Conservation (phyloP, 257 asterid species). For the Paraleonurus japonicus region DNA sequence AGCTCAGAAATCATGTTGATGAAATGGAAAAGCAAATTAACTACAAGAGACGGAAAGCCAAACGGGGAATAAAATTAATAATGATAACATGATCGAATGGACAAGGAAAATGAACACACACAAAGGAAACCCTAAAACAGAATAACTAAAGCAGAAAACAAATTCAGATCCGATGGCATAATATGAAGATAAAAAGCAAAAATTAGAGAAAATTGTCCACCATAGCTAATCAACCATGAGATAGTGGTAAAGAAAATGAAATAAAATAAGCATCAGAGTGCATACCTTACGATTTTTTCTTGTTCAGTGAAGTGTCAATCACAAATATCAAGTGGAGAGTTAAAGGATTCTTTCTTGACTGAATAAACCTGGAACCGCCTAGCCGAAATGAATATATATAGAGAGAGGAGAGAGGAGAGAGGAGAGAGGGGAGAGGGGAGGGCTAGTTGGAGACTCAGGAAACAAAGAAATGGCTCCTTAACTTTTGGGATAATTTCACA, state of each 20-base stretch:
- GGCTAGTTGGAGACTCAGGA: not conserved
- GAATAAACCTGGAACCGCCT: not conserved
- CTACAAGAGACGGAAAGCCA: not conserved
- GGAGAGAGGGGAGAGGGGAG: too few relatives aligned
- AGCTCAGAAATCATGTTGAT: not conserved
- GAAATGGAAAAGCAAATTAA: not conserved
- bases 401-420: too few relatives aligned
- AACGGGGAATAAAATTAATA: not conserved
- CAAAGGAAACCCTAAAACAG: not conserved
- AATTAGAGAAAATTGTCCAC: not conserved
- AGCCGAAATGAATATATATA: not conserved
- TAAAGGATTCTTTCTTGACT: not conserved
- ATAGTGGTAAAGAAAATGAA: not conserved
- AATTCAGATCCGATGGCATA: constrained; percentile 10
- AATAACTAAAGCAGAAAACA: not conserved
- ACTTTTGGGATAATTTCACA: constrained; percentile 13
- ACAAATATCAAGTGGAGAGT: not conserved
- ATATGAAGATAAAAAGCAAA: not conserved
- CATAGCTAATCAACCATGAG: not conserved
- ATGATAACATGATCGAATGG: not conserved
- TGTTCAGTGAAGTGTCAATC: not conserved
- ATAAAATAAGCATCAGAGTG: not conserved
- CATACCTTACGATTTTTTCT: constrained; percentile 15
- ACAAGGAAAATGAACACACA: not conserved
- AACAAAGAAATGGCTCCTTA: not conserved